phyloP scores from a whole-genome alignment of 331 rosid species.

The Prunus yedoensis region DNA sequence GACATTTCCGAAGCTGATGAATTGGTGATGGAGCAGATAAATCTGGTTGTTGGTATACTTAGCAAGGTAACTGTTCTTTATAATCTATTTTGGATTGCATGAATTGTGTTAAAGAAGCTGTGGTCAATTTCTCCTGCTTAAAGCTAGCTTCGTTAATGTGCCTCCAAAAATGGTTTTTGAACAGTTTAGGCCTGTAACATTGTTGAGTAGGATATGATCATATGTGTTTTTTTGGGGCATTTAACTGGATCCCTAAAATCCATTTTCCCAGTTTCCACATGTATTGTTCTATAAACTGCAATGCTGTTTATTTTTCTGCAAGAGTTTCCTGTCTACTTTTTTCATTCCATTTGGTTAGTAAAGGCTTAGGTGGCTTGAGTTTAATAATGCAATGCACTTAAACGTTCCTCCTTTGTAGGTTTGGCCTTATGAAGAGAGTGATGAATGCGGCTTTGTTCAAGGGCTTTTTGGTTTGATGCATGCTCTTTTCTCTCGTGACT shows the following conservation, averaged over 20 bases:
- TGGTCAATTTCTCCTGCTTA: not conserved
- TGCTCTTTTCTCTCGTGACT: slow-evolving; percentile 61
- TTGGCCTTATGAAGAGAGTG: slow-evolving; percentile 91
- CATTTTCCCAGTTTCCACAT: not conserved
- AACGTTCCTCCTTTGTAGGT: slow-evolving; percentile 42
- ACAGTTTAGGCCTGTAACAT: slow-evolving; percentile 3
- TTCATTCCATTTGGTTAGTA: not conserved
- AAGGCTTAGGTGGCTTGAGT: not conserved
- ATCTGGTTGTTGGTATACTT: slow-evolving; percentile 85
- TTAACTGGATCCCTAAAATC: slow-evolving; percentile 13
- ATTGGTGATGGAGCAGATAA: slow-evolving; percentile 77
- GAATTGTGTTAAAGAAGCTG: not conserved
- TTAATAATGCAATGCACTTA: not conserved
- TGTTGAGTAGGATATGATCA: not conserved
- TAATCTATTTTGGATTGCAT: not conserved
- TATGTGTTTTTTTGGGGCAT: slow-evolving; percentile 8
- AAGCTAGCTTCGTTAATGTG: slow-evolving; percentile 12
- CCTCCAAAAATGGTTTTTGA: not conserved
- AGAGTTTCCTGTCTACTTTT: not conserved
- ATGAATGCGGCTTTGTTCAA: slow-evolving; percentile 88
- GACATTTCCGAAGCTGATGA: slow-evolving; percentile 75
- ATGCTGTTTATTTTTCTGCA: not conserved
- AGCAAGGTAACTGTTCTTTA: slow-evolving; percentile 65
- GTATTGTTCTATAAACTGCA: not conserved
- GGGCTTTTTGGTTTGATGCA: slow-evolving; percentile 83